These are phyloP conservation scores for Cyanidioschyzon merolae DNA, from an alignment of 23 red algal species.

Conservation along the genomic window DNA sequence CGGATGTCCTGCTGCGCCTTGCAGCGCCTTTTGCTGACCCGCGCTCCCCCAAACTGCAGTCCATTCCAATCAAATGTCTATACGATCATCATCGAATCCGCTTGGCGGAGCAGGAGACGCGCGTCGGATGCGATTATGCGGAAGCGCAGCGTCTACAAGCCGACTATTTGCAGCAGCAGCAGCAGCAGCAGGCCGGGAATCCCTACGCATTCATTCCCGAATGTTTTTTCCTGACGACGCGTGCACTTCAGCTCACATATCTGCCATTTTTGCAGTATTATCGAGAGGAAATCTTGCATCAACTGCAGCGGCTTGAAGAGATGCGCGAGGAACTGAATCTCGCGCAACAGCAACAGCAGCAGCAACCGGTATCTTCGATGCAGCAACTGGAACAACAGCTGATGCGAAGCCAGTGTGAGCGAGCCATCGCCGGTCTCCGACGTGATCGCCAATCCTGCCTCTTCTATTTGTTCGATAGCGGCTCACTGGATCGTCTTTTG, in stretches of 20 bases:
- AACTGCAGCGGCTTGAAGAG: slow-evolving; percentile 43
- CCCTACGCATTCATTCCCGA: slow-evolving; percentile 83
- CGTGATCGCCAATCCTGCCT: slow-evolving; percentile 53
- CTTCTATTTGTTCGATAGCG: slow-evolving; percentile 72
- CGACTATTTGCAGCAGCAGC: neutral
- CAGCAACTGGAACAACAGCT: slow-evolving; percentile 32
- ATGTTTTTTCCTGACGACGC: slow-evolving; percentile 72
- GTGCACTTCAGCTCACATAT: slow-evolving; percentile 54
- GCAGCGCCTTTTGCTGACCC: slow-evolving; percentile 59
- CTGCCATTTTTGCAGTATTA: slow-evolving; percentile 52
- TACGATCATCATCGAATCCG: slow-evolving; percentile 56
- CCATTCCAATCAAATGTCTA: slow-evolving; percentile 53
- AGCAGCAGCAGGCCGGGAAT: neutral
- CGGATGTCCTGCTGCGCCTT: slow-evolving; percentile 68
- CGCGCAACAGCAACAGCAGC: neutral
- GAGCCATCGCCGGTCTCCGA: slow-evolving; percentile 36
- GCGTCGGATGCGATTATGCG: slow-evolving; percentile 60
- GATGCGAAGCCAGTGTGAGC: slow-evolving; percentile 37
- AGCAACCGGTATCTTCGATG: slow-evolving; percentile 16
- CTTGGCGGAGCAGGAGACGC: slow-evolving; percentile 56
- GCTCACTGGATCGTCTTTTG: slow-evolving; percentile 31
- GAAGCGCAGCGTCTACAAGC: slow-evolving; percentile 42
- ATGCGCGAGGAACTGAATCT: slow-evolving; percentile 50
- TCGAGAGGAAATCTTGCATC: slow-evolving; percentile 53
- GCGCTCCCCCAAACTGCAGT: slow-evolving; percentile 67